Evolutionary conservation across 2,329 filamentous ascomycete species (phyloP).

Genomic region (Arthrobotrys pseudoclavata): DNA sequence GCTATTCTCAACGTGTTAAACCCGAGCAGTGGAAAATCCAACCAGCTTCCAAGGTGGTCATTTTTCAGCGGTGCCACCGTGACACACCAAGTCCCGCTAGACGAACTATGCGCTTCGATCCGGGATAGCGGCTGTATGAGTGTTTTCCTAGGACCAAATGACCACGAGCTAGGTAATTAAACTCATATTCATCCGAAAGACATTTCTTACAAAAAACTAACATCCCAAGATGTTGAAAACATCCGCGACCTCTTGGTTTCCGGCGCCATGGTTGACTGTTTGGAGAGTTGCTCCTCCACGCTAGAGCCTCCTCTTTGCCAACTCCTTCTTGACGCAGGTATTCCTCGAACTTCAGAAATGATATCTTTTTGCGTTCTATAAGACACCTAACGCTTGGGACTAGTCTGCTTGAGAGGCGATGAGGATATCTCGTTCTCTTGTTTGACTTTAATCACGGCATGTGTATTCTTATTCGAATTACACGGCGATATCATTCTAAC

Average conservation of each 20-base stretch:
- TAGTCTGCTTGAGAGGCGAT: slow-evolving; percentile 71
- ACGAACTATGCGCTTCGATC: slow-evolving; percentile 4
- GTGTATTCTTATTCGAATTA: slow-evolving; percentile 58
- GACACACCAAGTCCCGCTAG: not conserved
- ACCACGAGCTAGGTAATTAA: slow-evolving; percentile 8
- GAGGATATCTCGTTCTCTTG: slow-evolving; percentile 74
- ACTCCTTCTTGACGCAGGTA: slow-evolving; percentile 74
- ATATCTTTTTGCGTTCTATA: not conserved
- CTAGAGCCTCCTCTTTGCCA: slow-evolving; percentile 71
- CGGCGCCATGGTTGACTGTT: slow-evolving; percentile 71
- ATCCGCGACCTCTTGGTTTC: slow-evolving; percentile 71
- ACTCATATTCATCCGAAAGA: not conserved
- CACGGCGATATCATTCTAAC: slow-evolving; percentile 32
- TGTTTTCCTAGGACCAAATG: not conserved
- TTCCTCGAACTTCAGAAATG: slow-evolving; percentile 28
- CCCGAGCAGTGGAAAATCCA: not conserved
- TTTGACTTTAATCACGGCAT: slow-evolving; percentile 68
- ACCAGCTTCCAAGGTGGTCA: slow-evolving; percentile 12
- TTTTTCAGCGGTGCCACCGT: slow-evolving; percentile 12
- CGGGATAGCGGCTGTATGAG: not conserved
- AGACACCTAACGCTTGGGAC: slow-evolving; percentile 31
- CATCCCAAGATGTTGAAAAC: slow-evolving; percentile 26
- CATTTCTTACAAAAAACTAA: not conserved
- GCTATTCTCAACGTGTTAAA: slow-evolving; percentile 12
- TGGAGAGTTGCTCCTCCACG: slow-evolving; percentile 71